A percentile compares a stretch with the other conserved stretches of the same genome.
Conservation (phyloP, 805 yeast species). For the Kuraishia piskuri region DNA sequence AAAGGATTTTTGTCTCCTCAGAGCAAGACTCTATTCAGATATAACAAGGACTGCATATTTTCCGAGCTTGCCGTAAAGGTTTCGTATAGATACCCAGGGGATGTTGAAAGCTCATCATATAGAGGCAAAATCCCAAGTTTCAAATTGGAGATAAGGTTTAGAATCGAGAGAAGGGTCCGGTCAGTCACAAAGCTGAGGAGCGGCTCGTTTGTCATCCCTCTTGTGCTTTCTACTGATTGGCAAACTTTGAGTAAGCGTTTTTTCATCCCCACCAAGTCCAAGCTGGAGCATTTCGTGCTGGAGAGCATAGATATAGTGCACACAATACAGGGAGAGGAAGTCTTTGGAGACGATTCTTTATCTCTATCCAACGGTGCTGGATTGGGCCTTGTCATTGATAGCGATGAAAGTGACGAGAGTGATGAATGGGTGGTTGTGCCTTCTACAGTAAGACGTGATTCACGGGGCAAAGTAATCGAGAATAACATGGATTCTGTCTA, state of each 20-base stretch:
- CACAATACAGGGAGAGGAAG: not conserved
- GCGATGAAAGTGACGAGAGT: not conserved
- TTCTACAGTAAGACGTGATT: not conserved
- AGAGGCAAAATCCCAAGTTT: constrained; percentile 15
- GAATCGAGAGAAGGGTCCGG: constrained; percentile 23
- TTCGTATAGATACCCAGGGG: constrained; percentile 9
- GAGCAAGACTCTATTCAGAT: constrained; percentile 16
- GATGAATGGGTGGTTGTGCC: constrained; percentile 4
- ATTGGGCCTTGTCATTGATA: not conserved
- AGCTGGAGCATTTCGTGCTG: not conserved
- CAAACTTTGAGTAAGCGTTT: constrained; percentile 14
- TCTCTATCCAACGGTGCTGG: not conserved
- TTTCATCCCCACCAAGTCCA: not conserved
- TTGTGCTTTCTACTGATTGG: constrained; percentile 19
- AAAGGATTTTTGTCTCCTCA: not conserved
- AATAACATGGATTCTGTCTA: not conserved
- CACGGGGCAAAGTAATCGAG: not conserved
- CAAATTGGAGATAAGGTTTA: constrained; percentile 23
- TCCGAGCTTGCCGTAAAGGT: constrained; percentile 18
- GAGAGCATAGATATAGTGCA: not conserved
- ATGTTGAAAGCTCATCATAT: not conserved
- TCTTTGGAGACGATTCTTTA: not conserved
- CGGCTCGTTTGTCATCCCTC: constrained; percentile 23
- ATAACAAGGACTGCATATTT: constrained; percentile 18
- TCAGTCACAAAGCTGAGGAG: constrained; percentile 18